phyloP scores from a whole-genome alignment of 2,329 filamentous ascomycete species.

The Aureobasidium namibiae region DNA sequence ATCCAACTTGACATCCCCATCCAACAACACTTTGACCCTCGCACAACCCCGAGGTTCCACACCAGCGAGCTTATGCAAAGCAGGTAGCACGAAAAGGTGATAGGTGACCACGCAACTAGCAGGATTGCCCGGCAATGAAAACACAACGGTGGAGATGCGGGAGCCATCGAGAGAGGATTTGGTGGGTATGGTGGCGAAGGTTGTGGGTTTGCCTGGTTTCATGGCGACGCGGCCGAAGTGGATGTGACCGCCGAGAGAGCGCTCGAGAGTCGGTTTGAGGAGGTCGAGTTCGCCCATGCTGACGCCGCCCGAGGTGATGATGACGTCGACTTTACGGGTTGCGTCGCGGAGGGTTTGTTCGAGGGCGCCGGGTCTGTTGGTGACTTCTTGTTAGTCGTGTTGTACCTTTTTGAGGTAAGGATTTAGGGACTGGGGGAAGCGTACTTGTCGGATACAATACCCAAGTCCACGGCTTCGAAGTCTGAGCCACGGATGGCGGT shows the following conservation, averaged over 20 bases:
- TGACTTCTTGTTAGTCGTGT: background rate
- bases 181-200: constrained; percentile 79
- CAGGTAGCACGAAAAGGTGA: constrained; percentile 86
- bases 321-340: constrained; percentile 65
- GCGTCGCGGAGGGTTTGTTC: constrained; percentile 70
- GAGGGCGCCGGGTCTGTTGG: constrained; percentile 53
- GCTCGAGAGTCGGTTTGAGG: constrained; percentile 91
- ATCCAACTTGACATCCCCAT: constrained; percentile 68
- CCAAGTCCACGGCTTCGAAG: constrained; percentile 74
- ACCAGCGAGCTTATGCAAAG: constrained; percentile 69
- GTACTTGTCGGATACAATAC: constrained; percentile 67
- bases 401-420: constrained; percentile 15
- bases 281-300: constrained; percentile 98
- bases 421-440: constrained; percentile 12
- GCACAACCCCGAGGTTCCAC: constrained; percentile 61
- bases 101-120: constrained; percentile 89
- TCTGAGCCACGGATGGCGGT: constrained; percentile 67
- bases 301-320: constrained; percentile 89
- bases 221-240: constrained; percentile 94
- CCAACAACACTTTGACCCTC: constrained; percentile 60
- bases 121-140: constrained; percentile 88
- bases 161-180: constrained; percentile 45
- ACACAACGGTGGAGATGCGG: constrained; percentile 62
- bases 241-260: constrained; percentile 79
- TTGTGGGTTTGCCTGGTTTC: constrained; percentile 98